Evolutionary conservation across 805 yeast genomes (phyloP).

Genomic region (Kuraishia floccosa): DNA sequence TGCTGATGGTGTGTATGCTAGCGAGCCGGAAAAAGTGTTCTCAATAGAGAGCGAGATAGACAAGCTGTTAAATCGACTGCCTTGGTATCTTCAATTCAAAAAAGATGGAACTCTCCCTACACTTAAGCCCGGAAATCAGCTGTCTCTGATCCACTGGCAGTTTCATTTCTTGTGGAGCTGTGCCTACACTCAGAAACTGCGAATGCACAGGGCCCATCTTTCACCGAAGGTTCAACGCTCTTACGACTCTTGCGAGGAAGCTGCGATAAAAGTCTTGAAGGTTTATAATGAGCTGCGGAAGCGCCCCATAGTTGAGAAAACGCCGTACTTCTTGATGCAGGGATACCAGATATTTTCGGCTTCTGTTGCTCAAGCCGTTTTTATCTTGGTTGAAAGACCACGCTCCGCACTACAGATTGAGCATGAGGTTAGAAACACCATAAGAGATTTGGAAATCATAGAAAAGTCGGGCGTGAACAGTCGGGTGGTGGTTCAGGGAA

Average conservation of each 20-base stretch:
- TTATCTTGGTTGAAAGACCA: constrained; percentile 13
- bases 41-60: constrained; percentile 5
- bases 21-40: constrained; percentile 2
- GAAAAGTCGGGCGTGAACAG: constrained; percentile 3
- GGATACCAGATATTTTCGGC: constrained; percentile 21
- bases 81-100: constrained; percentile 7
- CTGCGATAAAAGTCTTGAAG: constrained; percentile 13
- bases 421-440: constrained; percentile 3
- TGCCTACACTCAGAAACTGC: constrained; percentile 9
- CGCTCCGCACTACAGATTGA: constrained; percentile 1
- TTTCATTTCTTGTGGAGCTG: constrained; percentile 10
- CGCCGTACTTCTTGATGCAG: constrained; percentile 16
- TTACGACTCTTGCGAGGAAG: constrained; percentile 14
- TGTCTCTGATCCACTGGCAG: constrained; percentile 7
- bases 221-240: constrained; percentile 8
- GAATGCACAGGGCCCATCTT: constrained; percentile 8
- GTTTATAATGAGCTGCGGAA: constrained; percentile 15
- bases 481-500: constrained; percentile 5
- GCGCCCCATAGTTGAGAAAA: constrained; percentile 9
- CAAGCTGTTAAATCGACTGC: constrained; percentile 3
- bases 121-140: not conserved
- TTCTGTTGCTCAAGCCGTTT: constrained; percentile 18
- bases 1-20: constrained; percentile 4
- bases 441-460: constrained; percentile 4
- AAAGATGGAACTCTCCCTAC: constrained; percentile 8